A percentile compares a stretch with the other conserved stretches of the same genome.
These are phyloP conservation scores for Trichophyton rubrum DNA, from an alignment of 2,329 filamentous ascomycete genomes.

Conservation along the genomic window DNA sequence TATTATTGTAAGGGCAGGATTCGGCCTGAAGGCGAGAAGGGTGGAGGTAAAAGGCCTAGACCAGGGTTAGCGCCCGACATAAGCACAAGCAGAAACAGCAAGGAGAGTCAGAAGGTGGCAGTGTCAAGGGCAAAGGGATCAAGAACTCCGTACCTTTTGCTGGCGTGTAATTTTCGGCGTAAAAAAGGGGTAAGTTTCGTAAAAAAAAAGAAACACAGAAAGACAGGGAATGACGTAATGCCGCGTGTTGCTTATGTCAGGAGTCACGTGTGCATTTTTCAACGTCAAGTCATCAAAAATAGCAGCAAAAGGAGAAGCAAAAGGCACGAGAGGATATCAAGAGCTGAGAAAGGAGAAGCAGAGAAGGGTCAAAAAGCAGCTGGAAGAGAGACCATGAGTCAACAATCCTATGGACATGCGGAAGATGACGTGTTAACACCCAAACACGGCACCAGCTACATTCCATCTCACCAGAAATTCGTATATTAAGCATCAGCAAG, in stretches of 20 bases:
- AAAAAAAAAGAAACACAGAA: background rate
- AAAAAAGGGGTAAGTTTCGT: background rate
- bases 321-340: background rate
- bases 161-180: too few relatives aligned
- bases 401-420: background rate
- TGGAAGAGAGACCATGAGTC: background rate
- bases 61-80: too few relatives aligned
- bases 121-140: too few relatives aligned
- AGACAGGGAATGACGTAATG: background rate
- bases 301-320: background rate
- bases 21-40: too few relatives aligned
- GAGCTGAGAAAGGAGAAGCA: background rate
- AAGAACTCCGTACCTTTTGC: too few relatives aligned
- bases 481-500: too few relatives aligned
- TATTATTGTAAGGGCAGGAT: too few relatives aligned
- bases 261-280: background rate
- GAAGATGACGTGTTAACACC: background rate
- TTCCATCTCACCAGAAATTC: background rate
- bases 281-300: background rate
- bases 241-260: constrained; percentile 4
- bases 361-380: background rate
- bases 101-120: too few relatives aligned
- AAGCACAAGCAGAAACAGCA: too few relatives aligned
- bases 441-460: background rate
- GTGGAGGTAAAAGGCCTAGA: too few relatives aligned